phyloP scores from a whole-genome alignment of 768 basidiomycete genomes.

The Calocera viscosa region DNA sequence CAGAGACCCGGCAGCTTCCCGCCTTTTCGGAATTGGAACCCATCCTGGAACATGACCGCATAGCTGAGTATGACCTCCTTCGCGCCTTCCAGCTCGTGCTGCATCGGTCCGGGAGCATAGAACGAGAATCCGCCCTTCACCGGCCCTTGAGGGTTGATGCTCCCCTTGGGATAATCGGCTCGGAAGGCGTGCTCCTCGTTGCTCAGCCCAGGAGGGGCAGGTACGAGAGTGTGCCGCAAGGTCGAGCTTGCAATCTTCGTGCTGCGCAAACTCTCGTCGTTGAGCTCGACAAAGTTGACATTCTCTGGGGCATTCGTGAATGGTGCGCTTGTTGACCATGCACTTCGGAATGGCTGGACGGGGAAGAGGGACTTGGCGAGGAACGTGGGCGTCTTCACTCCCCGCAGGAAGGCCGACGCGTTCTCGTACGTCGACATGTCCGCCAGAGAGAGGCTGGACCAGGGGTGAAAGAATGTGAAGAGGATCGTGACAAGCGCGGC shows the following conservation, averaged over 20 bases:
- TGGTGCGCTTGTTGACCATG: not conserved
- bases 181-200: slow-evolving; percentile 2
- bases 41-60: slow-evolving; percentile 49
- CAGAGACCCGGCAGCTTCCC: slow-evolving; percentile 65
- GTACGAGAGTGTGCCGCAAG: not conserved
- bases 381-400: not conserved
- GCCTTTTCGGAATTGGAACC: slow-evolving; percentile 53
- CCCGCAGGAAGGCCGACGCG: not conserved
- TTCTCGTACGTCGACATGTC: not conserved
- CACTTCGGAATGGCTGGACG: not conserved
- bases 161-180: slow-evolving; percentile 40
- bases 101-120: slow-evolving; percentile 48
- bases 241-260: slow-evolving; percentile 1
- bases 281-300: not conserved
- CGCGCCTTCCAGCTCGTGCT: slow-evolving; percentile 37
- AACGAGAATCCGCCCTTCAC: slow-evolving; percentile 51
- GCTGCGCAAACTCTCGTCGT: not conserved
- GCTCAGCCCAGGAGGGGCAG: not conserved
- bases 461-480: not conserved
- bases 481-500: not conserved
- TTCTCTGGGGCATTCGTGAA: not conserved
- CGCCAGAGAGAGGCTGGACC: not conserved
- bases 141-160: slow-evolving; percentile 34
- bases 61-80: slow-evolving; percentile 61
- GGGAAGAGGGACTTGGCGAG: not conserved